Evolutionary conservation across 108 stramenopile genomes (phyloP).

Genomic region (Conticribra guillardii): DNA sequence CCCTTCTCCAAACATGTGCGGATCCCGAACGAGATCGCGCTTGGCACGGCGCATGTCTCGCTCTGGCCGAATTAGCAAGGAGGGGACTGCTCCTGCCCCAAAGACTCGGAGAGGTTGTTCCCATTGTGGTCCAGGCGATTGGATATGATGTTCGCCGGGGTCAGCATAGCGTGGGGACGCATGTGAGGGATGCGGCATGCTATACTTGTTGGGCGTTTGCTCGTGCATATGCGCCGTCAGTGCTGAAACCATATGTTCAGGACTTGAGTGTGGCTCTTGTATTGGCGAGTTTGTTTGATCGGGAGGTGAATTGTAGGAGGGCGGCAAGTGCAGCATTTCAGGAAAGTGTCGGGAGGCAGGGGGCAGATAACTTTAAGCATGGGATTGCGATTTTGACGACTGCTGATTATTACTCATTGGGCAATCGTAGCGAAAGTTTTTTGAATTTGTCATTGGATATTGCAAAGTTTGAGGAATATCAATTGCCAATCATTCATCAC

Average conservation of each 20-base stretch:
- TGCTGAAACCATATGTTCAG: slow-evolving; percentile 74
- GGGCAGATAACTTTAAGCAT: slow-evolving; percentile 88
- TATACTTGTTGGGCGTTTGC: slow-evolving; percentile 99
- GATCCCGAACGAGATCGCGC: slow-evolving; percentile 81
- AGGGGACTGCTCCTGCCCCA: slow-evolving; percentile 94
- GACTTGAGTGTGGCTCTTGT: slow-evolving; percentile 81
- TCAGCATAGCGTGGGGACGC: slow-evolving; percentile 91
- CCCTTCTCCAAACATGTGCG: slow-evolving; percentile 76
- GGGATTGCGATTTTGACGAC: slow-evolving; percentile 94
- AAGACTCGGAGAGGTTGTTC: slow-evolving; percentile 82
- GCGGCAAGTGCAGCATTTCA: slow-evolving; percentile 99
- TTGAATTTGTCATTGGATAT: slow-evolving; percentile 68
- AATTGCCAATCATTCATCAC: slow-evolving; percentile 76
- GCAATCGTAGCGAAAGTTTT: slow-evolving; percentile 90
- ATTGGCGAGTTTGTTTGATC: slow-evolving; percentile 92
- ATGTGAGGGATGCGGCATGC: slow-evolving; percentile 98
- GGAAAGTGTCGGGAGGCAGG: slow-evolving; percentile 78
- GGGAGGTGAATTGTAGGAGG: slow-evolving; percentile 97
- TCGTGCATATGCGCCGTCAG: slow-evolving; percentile 90
- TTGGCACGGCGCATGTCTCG: slow-evolving; percentile 99
- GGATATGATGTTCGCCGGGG: slow-evolving; percentile 91
- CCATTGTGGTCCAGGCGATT: slow-evolving; percentile 82
- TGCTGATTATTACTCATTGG: slow-evolving; percentile 97
- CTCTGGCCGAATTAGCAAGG: slow-evolving; percentile 94
- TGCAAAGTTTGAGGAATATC: slow-evolving; percentile 87